Conservation (phyloP, 257 asterid genomes). For the Jacaranda copaia region DNA sequence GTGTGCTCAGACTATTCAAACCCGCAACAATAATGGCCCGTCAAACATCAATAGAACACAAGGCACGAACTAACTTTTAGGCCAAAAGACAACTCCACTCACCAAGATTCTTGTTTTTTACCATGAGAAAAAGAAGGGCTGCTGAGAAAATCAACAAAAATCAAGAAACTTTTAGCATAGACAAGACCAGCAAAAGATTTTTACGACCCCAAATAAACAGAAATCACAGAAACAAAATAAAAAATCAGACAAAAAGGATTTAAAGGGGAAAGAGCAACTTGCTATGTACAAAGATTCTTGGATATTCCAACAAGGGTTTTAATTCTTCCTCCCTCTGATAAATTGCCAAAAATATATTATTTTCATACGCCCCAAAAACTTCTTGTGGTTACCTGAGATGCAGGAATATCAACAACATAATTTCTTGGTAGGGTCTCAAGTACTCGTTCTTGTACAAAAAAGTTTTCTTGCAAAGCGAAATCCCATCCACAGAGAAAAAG, state of each 20-base stretch:
- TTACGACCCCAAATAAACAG: slow-evolving; percentile 28
- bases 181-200: slow-evolving; percentile 28
- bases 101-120: slow-evolving; percentile 40
- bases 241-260: slow-evolving; percentile 16
- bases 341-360: slow-evolving; percentile 30
- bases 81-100: slow-evolving; percentile 36
- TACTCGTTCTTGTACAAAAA: slow-evolving; percentile 23
- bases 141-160: slow-evolving; percentile 28
- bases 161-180: slow-evolving; percentile 29
- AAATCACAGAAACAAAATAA: slow-evolving; percentile 36
- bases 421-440: slow-evolving; percentile 46
- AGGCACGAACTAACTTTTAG: slow-evolving; percentile 30
- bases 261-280: slow-evolving; percentile 44
- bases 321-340: slow-evolving; percentile 24
- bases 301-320: slow-evolving; percentile 62
- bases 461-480: slow-evolving; percentile 35
- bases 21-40: slow-evolving; percentile 28
- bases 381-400: slow-evolving; percentile 48
- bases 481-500: slow-evolving; percentile 46
- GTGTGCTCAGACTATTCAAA: slow-evolving; percentile 30
- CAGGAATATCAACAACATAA: slow-evolving; percentile 47
- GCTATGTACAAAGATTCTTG: slow-evolving; percentile 65
- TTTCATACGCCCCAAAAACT: slow-evolving; percentile 36
- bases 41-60: slow-evolving; percentile 30
- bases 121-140: slow-evolving; percentile 14